Conservation (phyloP, 257 asterid genomes). For the Solanum bulbocastanum region DNA sequence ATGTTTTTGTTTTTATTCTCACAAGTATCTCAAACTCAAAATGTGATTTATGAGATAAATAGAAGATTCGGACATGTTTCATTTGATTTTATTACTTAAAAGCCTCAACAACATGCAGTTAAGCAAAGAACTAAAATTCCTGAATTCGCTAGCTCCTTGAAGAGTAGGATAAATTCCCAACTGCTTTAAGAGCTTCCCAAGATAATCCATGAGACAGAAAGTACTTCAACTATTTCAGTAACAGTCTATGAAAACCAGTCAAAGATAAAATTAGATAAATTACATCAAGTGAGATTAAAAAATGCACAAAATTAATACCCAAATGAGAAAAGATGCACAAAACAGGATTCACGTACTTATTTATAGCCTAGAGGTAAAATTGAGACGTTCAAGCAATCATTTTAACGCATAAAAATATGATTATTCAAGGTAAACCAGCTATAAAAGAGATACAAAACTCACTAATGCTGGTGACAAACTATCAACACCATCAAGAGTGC, state of each 20-base stretch:
- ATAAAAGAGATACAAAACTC: slow-evolving; percentile 9
- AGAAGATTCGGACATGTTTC: background rate
- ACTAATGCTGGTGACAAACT: slow-evolving; percentile 43
- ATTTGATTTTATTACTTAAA: background rate
- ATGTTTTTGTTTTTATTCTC: background rate
- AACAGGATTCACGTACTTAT: background rate
- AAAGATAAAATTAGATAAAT: background rate
- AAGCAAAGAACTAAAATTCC: background rate
- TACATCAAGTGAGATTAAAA: background rate
- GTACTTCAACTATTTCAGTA: background rate
- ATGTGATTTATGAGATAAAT: background rate
- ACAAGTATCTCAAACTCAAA: background rate
- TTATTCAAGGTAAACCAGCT: background rate
- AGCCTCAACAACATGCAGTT: background rate
- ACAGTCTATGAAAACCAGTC: background rate
- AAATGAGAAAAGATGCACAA: background rate
- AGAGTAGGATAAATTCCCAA: background rate
- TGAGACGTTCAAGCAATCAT: background rate
- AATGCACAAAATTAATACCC: background rate
- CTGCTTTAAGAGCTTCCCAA: background rate
- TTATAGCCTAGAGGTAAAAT: background rate
- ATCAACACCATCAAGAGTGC: slow-evolving; percentile 51
- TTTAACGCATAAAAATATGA: background rate
- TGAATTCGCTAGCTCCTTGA: background rate
- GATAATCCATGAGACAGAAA: background rate